phyloP scores from a whole-genome alignment of 768 basidiomycete species.

The Boletus reticuloceps region DNA sequence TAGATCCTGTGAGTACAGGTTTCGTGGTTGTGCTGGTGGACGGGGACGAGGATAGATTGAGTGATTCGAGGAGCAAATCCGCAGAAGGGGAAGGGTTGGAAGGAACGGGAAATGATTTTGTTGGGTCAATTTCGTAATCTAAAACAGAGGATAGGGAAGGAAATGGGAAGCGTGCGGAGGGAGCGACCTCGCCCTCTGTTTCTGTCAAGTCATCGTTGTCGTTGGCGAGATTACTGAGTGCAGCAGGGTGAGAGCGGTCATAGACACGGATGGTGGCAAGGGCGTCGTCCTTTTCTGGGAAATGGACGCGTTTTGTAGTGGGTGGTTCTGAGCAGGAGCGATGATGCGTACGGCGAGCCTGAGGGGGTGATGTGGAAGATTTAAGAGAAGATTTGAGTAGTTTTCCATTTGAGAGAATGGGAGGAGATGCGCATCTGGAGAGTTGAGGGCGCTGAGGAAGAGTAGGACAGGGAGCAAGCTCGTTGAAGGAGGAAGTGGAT shows the following conservation, averaged over 20 bases:
- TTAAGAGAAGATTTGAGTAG: conserved; percentile 88
- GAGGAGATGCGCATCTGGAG: conserved; percentile 37
- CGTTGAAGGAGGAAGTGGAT: conserved; percentile 10
- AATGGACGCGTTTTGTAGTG: conserved; percentile 86
- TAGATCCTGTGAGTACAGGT: conserved; percentile 60
- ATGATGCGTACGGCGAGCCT: conserved; percentile 10
- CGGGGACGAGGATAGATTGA: conserved; percentile 26
- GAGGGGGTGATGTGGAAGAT: conserved; percentile 28
- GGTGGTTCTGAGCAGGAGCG: conserved; percentile 58
- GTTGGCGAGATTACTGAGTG: conserved; percentile 33
- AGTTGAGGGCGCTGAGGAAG: conserved; percentile 36
- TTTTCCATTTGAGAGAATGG: conserved; percentile 70
- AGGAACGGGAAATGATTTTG: conserved; percentile 14
- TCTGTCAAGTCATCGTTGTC: conserved; percentile 40
- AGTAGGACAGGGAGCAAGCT: conserved; percentile 7
- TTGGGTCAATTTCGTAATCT: conserved; percentile 22
- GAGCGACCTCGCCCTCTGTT: conserved; percentile 34
- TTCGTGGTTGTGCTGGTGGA: conserved; percentile 1
- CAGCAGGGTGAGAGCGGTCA: conserved; percentile 65
- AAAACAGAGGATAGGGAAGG: neutral
- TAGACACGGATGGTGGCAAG: conserved; percentile 63
- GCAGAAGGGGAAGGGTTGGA: conserved; percentile 5
- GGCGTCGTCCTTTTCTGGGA: conserved; percentile 63
- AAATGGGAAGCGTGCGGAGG: conserved; percentile 17
- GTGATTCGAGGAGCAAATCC: conserved; percentile 39